Base-by-base conservation (phyloP, 176 grass and related monocot genomes). In the Phyllostachys edulis region DNA sequence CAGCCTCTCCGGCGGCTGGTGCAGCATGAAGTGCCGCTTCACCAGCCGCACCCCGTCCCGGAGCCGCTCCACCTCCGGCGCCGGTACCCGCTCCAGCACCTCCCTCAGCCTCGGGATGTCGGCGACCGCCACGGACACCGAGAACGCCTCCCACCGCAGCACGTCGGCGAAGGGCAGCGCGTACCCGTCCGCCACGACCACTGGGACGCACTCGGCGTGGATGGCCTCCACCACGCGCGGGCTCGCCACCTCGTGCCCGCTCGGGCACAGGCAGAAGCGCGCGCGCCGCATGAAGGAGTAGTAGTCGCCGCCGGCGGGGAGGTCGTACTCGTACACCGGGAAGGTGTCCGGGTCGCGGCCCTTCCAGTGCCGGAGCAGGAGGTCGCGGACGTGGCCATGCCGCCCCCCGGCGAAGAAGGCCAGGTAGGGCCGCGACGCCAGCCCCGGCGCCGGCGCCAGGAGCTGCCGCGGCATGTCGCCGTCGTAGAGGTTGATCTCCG, bases 201-300 rank as follows among this genome's bases (percentile, higher is more conserved):
- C 90, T 1, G 92, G 94, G 9, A 94, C 83, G 68, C 94, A 97
- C 24, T 87, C 94, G 8, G 88, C 90, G 41, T 86, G 92, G 84
- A 97, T 87, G 36, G 94, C 85, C 83, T 97, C 94, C 41, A 94
- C 94, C 45, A 97, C 77, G 16, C 92, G 69, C 54, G 90, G 87
- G 82, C 92, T 97, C 61, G 94, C 91, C 64, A 97, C 94, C 90
- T 94, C 87, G 55, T 72, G 75, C 63, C 92, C 85, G 71, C 94
- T 97, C 5, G 92, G 94, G 87, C 92, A 97, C 44, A 94, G 80
- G 77, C 94, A 97, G 85, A 97, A 94, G 17, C 92, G 88, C 27
- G 92, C 85, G 0, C 73, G 62, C 59, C 86, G 80, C 90, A 94
- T 88, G 84, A 60, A 90, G 0, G 55, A 44, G 86, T 85, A 92